These are phyloP conservation scores for Candida rishiriensis DNA, from an alignment of 805 yeast species.

Conservation along the genomic window DNA sequence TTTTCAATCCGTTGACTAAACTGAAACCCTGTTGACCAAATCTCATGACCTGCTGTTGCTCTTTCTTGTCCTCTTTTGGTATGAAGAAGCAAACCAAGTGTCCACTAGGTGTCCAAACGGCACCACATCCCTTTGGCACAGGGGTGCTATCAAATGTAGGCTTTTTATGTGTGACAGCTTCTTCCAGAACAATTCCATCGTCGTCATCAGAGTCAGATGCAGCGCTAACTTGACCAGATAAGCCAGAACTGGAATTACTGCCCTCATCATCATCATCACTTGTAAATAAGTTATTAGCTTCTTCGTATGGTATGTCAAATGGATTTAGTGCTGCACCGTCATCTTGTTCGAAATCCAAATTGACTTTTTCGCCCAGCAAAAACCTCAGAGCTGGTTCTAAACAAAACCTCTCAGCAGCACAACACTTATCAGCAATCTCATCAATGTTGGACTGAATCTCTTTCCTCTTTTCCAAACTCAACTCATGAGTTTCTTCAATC, in stretches of 20 bases:
- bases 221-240: conserved; percentile 11
- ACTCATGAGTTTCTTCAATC: conserved; percentile 77
- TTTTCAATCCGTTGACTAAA: conserved; percentile 27
- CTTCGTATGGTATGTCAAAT: conserved; percentile 26
- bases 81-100: conserved; percentile 78
- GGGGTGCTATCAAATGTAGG: conserved; percentile 74
- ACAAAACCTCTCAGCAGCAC: conserved; percentile 59
- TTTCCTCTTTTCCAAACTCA: conserved; percentile 43
- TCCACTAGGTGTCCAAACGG: conserved; percentile 78
- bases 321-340: conserved; percentile 26
- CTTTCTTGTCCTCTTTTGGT: conserved; percentile 43
- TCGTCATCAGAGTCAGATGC: conserved; percentile 22
- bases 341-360: conserved; percentile 34
- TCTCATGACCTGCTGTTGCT: conserved; percentile 37
- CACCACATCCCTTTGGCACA: conserved; percentile 91
- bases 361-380: conserved; percentile 76
- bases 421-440: conserved; percentile 52
- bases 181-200: conserved; percentile 18
- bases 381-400: conserved; percentile 75
- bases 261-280: conserved; percentile 18
- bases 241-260: conserved; percentile 14
- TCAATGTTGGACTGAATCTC: conserved; percentile 49
- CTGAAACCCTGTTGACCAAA: conserved; percentile 55
- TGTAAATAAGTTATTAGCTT: conserved; percentile 18
- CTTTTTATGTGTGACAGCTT: conserved; percentile 7